These are phyloP conservation scores for Xylaria flabelliformis DNA, from an alignment of 495 filamentous ascomycete species.

Conservation along the genomic window DNA sequence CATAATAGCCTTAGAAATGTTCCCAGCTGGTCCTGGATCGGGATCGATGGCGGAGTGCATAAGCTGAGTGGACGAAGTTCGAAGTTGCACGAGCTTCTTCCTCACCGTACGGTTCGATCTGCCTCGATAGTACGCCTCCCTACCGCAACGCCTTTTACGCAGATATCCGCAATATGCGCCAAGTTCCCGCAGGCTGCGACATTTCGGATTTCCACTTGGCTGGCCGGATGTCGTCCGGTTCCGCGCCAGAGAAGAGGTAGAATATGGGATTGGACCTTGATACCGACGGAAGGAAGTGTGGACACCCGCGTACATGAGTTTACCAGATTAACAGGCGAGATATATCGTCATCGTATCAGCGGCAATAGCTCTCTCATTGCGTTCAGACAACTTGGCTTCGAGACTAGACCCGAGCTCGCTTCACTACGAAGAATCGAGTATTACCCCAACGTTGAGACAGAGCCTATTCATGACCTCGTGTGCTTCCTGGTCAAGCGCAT, in stretches of 20 bases:
- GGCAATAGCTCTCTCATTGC: neutral
- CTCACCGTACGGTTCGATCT: neutral
- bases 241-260: neutral
- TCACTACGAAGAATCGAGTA: neutral
- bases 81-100: neutral
- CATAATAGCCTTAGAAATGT: neutral
- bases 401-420: neutral
- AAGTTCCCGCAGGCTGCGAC: neutral
- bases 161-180: neutral
- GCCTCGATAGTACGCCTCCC: neutral
- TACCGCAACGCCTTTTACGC: neutral
- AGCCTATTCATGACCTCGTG: neutral
- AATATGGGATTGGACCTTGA: neutral
- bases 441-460: neutral
- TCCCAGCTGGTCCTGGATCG: neutral
- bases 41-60: neutral
- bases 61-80: neutral
- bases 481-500: neutral
- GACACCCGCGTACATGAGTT: neutral
- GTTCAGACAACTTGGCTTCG: neutral
- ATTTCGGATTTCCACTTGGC: neutral
- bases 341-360: neutral
- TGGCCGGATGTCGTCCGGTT: neutral
- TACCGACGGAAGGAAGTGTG: neutral
- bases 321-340: neutral